These are phyloP conservation scores for Torulaspora globosa DNA, from an alignment of 1,139 yeast genomes.

Conservation along the genomic window DNA sequence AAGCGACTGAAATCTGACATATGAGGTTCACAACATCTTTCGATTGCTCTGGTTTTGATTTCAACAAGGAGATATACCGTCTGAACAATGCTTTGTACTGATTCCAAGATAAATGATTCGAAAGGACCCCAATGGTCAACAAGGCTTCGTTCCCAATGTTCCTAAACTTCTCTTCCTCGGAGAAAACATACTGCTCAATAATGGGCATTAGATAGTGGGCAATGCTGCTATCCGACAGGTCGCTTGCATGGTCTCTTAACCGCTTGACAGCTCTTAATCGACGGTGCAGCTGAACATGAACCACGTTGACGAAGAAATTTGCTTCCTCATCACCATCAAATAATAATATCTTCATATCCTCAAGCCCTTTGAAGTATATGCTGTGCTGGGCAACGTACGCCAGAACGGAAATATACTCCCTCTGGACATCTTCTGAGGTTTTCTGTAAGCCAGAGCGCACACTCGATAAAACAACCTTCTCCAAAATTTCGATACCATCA, in stretches of 20 bases:
- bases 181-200: slow-evolving; percentile 68
- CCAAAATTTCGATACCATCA: slow-evolving; percentile 46
- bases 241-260: slow-evolving; percentile 43
- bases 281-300: slow-evolving; percentile 81
- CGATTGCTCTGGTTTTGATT: slow-evolving; percentile 48
- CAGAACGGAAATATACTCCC: slow-evolving; percentile 65
- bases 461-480: slow-evolving; percentile 59
- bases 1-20: slow-evolving; percentile 58
- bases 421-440: slow-evolving; percentile 57
- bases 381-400: slow-evolving; percentile 57
- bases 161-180: slow-evolving; percentile 53
- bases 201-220: slow-evolving; percentile 82
- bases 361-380: slow-evolving; percentile 50
- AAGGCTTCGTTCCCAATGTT: slow-evolving; percentile 73
- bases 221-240: slow-evolving; percentile 55
- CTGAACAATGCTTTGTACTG: slow-evolving; percentile 74
- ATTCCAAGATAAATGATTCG: slow-evolving; percentile 64
- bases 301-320: slow-evolving; percentile 74
- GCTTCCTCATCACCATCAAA: slow-evolving; percentile 75
- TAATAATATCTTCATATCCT: slow-evolving; percentile 64
- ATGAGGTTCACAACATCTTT: slow-evolving; percentile 61
- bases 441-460: slow-evolving; percentile 67
- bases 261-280: slow-evolving; percentile 78
- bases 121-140: slow-evolving; percentile 56
- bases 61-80: slow-evolving; percentile 61